A percentile compares a stretch with the other conserved stretches of the same genome.
Conservation (phyloP, 1,284 basidiomycete genomes). For the Papiliotrema nemorosa region DNA sequence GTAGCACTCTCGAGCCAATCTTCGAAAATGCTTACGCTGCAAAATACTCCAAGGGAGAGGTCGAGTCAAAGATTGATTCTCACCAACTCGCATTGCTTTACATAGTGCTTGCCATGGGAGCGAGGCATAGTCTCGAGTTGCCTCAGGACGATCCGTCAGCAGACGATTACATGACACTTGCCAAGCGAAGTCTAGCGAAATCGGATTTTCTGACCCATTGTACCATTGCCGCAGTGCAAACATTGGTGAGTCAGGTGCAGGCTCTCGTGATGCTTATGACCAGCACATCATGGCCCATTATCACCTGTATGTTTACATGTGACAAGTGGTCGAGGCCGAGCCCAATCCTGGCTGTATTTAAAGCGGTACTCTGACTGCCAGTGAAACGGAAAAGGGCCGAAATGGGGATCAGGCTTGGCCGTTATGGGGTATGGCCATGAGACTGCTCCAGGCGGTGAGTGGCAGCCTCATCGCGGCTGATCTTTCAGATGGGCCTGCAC, state of each 20-base stretch:
- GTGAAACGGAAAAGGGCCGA: constrained; percentile 26
- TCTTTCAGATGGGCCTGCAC: constrained; percentile 36
- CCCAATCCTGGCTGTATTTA: no score
- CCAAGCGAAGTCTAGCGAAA: constrained; percentile 32
- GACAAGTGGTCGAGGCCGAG: no score
- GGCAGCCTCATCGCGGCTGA: neutral
- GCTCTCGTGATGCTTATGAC: constrained; percentile 14
- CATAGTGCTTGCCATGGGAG: constrained; percentile 38
- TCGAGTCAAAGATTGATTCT: constrained; percentile 5
- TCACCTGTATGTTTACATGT: constrained; percentile 8
- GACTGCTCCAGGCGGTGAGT: constrained; percentile 31
- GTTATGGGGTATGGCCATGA: constrained; percentile 37
- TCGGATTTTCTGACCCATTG: constrained; percentile 37
- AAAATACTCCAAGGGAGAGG: neutral
- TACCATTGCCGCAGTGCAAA: constrained; percentile 38
- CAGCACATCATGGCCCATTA: constrained; percentile 21
- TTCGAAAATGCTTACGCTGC: neutral
- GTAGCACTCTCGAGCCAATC: neutral
- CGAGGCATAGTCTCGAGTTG: constrained; percentile 38
- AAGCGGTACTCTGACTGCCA: neutral
- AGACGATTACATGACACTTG: constrained; percentile 27
- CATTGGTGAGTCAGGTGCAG: constrained; percentile 9
- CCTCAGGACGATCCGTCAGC: constrained; percentile 33
- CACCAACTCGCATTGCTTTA: constrained; percentile 38
- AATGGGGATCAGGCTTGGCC: constrained; percentile 40